These are phyloP conservation scores for Trichosporon coremiiforme DNA, from an alignment of 1,284 basidiomycete genomes.

Conservation along the genomic window DNA sequence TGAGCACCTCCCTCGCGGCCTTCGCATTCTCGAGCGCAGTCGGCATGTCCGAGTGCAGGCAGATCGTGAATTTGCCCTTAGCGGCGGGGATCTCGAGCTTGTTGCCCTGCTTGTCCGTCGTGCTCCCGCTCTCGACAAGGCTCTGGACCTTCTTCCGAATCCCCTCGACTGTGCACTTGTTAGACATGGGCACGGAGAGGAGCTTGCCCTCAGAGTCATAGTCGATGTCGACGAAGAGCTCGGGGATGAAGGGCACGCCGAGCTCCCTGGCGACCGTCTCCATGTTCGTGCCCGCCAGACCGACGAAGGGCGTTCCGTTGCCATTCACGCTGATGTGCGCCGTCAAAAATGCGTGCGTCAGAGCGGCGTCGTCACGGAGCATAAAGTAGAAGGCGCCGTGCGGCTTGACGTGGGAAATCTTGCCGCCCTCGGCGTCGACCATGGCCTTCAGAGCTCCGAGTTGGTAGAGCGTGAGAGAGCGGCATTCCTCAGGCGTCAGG, in stretches of 20 bases:
- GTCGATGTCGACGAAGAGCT: slow-evolving; percentile 47
- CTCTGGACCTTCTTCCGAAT: slow-evolving; percentile 73
- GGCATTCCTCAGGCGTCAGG: slow-evolving; percentile 30
- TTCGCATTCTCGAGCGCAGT: slow-evolving; percentile 30
- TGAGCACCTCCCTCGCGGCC: slow-evolving; percentile 24
- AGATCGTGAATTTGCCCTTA: slow-evolving; percentile 66
- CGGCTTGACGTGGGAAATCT: slow-evolving; percentile 44
- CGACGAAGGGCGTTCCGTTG: slow-evolving; percentile 44
- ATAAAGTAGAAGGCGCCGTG: slow-evolving; percentile 40
- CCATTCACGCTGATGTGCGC: slow-evolving; percentile 41
- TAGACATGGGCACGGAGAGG: slow-evolving; percentile 43
- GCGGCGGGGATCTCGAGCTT: slow-evolving; percentile 23
- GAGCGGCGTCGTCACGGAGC: slow-evolving; percentile 42
- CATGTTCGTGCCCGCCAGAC: slow-evolving; percentile 48
- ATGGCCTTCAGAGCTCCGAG: slow-evolving; percentile 49
- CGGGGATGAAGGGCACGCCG: slow-evolving; percentile 49
- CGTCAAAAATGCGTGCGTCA: slow-evolving; percentile 44
- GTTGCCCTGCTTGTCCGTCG: slow-evolving; percentile 31
- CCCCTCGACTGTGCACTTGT: slow-evolving; percentile 50
- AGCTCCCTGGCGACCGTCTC: slow-evolving; percentile 44
- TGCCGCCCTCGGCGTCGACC: slow-evolving; percentile 43
- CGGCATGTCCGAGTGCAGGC: slow-evolving; percentile 50
- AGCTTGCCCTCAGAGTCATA: slow-evolving; percentile 44
- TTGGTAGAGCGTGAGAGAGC: slow-evolving; percentile 39
- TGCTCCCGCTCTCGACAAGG: slow-evolving; percentile 64